Evolutionary conservation across 208 protist species (phyloP).

Genomic region (Crithidia fasciculata): DNA sequence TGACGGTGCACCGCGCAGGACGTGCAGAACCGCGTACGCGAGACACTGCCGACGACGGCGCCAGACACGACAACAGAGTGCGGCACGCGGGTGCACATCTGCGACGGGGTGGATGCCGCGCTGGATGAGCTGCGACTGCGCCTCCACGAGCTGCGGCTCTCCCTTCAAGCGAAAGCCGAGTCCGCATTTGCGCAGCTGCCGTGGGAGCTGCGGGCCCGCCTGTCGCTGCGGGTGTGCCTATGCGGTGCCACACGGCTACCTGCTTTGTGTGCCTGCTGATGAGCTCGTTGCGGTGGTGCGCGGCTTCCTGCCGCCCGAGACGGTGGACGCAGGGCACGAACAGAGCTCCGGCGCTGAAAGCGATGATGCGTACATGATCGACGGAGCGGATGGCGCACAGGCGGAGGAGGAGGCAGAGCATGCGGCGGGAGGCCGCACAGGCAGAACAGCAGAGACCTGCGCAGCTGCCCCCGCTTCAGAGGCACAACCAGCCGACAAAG

Average conservation of each 20-base stretch:
- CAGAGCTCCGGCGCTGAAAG: no score
- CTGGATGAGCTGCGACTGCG: constrained; percentile 42
- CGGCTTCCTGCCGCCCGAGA: background rate
- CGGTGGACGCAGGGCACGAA: background rate
- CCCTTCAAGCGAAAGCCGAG: constrained; percentile 35
- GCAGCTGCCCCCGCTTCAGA: background rate
- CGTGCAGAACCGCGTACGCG: background rate
- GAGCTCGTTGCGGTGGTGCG: constrained; percentile 13
- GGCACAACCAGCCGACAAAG: background rate
- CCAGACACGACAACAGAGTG: background rate
- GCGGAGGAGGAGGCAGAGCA: background rate
- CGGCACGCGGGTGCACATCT: constrained; percentile 10
- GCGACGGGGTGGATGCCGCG: constrained; percentile 37
- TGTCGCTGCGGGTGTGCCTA: constrained; percentile 38
- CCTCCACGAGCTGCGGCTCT: constrained; percentile 28
- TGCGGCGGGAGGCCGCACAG: no score
- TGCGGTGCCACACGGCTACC: constrained; percentile 37
- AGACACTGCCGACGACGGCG: background rate
- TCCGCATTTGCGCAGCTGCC: constrained; percentile 28
- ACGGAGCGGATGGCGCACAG: background rate
- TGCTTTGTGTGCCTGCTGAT: constrained; percentile 30
- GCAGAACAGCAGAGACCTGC: no score
- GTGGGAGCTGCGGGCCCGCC: constrained; percentile 20
- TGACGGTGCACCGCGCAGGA: background rate
- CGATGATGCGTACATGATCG: background rate